phyloP scores from a whole-genome alignment of 1,139 yeast genomes.

The Zygotorulaspora mrakii region DNA sequence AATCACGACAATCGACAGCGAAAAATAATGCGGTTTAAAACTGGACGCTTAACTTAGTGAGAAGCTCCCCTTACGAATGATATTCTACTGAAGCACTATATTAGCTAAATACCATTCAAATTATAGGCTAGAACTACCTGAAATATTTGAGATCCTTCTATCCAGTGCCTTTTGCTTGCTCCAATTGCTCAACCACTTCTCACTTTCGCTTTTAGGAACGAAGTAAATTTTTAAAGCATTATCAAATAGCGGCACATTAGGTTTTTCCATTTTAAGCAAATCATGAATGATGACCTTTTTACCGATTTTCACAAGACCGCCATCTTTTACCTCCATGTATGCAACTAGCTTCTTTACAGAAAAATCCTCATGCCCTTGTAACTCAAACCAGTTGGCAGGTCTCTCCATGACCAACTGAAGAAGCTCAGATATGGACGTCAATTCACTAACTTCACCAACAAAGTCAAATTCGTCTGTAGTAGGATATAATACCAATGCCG shows the following conservation, averaged over 20 bases:
- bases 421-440: conserved; percentile 58
- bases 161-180: conserved; percentile 60
- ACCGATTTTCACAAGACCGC: conserved; percentile 85
- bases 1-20: conserved; percentile 54
- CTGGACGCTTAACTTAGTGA: no score
- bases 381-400: conserved; percentile 69
- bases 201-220: conserved; percentile 69
- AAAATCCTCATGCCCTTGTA: conserved; percentile 60
- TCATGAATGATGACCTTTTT: conserved; percentile 65
- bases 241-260: conserved; percentile 77
- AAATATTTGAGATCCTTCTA: conserved; percentile 39
- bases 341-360: conserved; percentile 58
- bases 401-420: conserved; percentile 55
- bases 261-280: conserved; percentile 58
- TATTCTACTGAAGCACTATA: not conserved
- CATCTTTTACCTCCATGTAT: conserved; percentile 75
- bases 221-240: conserved; percentile 67
- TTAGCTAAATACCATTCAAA: not conserved
- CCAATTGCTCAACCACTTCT: conserved; percentile 65
- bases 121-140: not conserved
- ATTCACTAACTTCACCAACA: conserved; percentile 68
- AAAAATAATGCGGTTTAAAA: no score
- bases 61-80: no score
- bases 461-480: conserved; percentile 81
- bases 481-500: conserved; percentile 80